These are phyloP conservation scores for Agastache rugosa DNA, from an alignment of 257 asterid genomes.

Conservation along the genomic window DNA sequence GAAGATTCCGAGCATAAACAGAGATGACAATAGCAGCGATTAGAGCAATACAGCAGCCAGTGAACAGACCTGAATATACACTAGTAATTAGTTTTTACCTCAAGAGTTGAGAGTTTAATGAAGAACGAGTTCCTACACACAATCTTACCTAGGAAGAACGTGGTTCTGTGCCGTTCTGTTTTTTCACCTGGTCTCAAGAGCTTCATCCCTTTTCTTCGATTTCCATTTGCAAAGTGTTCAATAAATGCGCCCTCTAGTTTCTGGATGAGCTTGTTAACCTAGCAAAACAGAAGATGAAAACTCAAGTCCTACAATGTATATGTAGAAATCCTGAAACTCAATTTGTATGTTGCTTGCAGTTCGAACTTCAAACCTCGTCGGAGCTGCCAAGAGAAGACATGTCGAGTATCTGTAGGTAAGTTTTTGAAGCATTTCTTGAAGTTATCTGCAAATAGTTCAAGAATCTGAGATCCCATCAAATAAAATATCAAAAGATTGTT, in stretches of 20 bases:
- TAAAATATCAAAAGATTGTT: not conserved
- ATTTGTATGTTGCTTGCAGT: not conserved
- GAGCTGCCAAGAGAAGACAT: slow-evolving; percentile 66
- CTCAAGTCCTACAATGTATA: not conserved
- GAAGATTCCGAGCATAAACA: slow-evolving; percentile 58
- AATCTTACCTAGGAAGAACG: slow-evolving; percentile 64
- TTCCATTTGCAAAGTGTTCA: slow-evolving; percentile 71
- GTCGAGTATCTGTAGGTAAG: slow-evolving; percentile 63
- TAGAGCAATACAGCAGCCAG: slow-evolving; percentile 77
- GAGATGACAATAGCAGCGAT: slow-evolving; percentile 47
- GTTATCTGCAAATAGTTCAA: slow-evolving; percentile 51
- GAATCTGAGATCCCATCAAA: not conserved
- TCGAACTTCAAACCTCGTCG: slow-evolving; percentile 68
- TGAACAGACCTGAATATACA: slow-evolving; percentile 56
- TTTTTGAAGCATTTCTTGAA: slow-evolving; percentile 69
- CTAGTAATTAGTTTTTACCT: not conserved
- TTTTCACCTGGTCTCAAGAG: slow-evolving; percentile 54
- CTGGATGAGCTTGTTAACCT: slow-evolving; percentile 56
- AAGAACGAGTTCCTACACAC: not conserved
- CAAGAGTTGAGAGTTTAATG: not conserved
- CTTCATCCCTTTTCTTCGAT: slow-evolving; percentile 66
- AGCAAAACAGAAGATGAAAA: slow-evolving; percentile 21
- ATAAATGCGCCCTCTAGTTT: slow-evolving; percentile 61
- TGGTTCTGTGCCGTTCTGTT: slow-evolving; percentile 58
- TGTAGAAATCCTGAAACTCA: not conserved